These are phyloP conservation scores for Colletotrichum endophyticum DNA, from an alignment of 2,329 filamentous ascomycete species.

Conservation along the genomic window DNA sequence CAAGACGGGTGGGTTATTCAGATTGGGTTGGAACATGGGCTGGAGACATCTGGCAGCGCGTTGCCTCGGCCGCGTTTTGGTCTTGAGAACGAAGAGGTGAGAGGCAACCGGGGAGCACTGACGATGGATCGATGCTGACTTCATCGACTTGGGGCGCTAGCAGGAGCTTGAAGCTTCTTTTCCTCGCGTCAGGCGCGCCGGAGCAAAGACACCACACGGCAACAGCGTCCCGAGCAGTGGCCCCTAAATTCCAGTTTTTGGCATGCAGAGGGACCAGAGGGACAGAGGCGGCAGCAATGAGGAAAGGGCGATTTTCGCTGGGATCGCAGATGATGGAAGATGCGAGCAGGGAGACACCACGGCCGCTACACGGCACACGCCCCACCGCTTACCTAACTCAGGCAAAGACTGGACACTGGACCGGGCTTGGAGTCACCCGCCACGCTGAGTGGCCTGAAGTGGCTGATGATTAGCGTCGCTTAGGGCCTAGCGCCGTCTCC, in stretches of 20 bases:
- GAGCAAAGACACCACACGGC: neutral
- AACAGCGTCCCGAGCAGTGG: neutral
- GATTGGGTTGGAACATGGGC: neutral
- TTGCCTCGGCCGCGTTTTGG: neutral
- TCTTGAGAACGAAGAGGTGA: neutral
- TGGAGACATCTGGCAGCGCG: neutral
- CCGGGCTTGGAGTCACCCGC: neutral
- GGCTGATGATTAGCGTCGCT: conserved; percentile 1
- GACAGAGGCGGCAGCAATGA: neutral
- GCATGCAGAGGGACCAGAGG: neutral
- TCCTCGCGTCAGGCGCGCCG: neutral
- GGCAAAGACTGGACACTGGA: neutral
- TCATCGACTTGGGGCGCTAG: neutral
- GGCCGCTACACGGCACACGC: neutral
- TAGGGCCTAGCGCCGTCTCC: neutral
- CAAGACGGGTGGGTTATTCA: neutral
- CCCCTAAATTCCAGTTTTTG: neutral
- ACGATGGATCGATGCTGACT: neutral
- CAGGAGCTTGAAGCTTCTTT: neutral
- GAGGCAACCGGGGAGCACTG: neutral
- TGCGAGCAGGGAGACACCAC: neutral
- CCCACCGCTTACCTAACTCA: neutral
- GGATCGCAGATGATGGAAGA: conserved; percentile 1
- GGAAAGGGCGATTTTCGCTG: neutral
- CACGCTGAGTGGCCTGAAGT: neutral